Percentiles rank a stretch among this genome's conserved stretches.
These are phyloP conservation scores for Neurospora cerealis DNA, from an alignment of 495 filamentous ascomycete genomes.

Conservation along the genomic window DNA sequence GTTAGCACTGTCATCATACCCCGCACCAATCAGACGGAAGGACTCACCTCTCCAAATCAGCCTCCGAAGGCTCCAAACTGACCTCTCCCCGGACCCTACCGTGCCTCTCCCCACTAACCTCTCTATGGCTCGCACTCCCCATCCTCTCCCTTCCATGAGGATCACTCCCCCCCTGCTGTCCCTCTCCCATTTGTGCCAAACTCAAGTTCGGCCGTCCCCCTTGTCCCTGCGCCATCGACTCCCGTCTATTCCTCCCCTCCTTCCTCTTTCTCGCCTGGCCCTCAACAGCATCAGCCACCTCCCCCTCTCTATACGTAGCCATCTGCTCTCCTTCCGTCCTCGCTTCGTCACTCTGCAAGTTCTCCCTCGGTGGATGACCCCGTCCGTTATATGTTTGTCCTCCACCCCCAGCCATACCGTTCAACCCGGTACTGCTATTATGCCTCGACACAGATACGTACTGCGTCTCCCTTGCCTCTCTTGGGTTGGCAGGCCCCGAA, in stretches of 20 bases:
- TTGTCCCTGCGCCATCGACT: background rate
- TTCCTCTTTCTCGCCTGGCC: conserved; percentile 23
- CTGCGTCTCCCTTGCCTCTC: conserved; percentile 6
- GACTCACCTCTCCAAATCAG: conserved; percentile 30
- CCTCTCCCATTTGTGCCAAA: background rate
- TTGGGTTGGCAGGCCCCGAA: conserved; percentile 8
- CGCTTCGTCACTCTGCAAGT: conserved; percentile 4
- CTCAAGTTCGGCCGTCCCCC: background rate
- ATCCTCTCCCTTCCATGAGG: background rate
- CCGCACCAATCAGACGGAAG: background rate
- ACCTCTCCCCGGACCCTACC: conserved; percentile 17
- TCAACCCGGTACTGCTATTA: background rate
- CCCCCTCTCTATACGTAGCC: conserved; percentile 42
- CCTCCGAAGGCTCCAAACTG: conserved; percentile 22
- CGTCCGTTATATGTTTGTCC: background rate
- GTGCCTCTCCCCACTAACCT: conserved; percentile 3
- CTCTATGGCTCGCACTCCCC: background rate
- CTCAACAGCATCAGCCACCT: conserved; percentile 41
- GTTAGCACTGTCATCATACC: background rate
- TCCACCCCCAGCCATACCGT: background rate
- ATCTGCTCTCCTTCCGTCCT: conserved; percentile 48
- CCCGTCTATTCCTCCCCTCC: background rate
- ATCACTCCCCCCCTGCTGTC: background rate
- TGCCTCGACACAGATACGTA: background rate
- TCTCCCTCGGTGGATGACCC: background rate